These are phyloP conservation scores for Chytridium lagenaria DNA, from an alignment of 371 early-diverging fungal species.

Conservation along the genomic window DNA sequence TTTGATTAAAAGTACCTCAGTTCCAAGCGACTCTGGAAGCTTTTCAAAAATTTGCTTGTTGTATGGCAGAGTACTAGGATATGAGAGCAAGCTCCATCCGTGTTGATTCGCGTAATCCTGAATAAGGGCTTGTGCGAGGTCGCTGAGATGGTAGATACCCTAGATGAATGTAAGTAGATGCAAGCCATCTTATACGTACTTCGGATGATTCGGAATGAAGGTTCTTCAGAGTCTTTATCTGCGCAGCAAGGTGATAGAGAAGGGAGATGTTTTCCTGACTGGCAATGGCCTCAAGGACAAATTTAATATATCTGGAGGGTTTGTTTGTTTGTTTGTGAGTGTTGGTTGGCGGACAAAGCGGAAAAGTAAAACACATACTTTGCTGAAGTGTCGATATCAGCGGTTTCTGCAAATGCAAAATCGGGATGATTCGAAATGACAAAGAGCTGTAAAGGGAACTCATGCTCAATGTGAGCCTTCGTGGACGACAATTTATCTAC, in stretches of 20 bases:
- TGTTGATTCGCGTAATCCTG: slow-evolving; percentile 69
- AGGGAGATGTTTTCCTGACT: slow-evolving; percentile 83
- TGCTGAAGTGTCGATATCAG: slow-evolving; percentile 65
- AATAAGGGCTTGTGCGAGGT: slow-evolving; percentile 79
- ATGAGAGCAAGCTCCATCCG: slow-evolving; percentile 75
- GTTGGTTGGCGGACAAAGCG: too few species aligned
- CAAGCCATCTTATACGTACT: slow-evolving; percentile 45
- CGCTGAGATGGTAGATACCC: slow-evolving; percentile 83
- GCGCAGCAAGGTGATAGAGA: slow-evolving; percentile 74
- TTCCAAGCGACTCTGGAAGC: slow-evolving; percentile 50
- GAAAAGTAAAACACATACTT: slow-evolving; percentile 47
- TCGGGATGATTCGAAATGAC: slow-evolving; percentile 93
- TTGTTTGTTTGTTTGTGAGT: background rate
- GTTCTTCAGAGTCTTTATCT: slow-evolving; percentile 82
- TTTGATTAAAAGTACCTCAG: too few species aligned
- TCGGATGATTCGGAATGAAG: slow-evolving; percentile 52
- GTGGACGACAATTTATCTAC: background rate
- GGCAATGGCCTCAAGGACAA: slow-evolving; percentile 79
- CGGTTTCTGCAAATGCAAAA: slow-evolving; percentile 61
- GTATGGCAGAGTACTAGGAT: slow-evolving; percentile 65
- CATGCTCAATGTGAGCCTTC: slow-evolving; percentile 58
- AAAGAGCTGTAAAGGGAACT: slow-evolving; percentile 74
- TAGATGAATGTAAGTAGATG: background rate
- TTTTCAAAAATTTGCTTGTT: slow-evolving; percentile 66
- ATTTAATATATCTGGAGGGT: slow-evolving; percentile 75